These are phyloP conservation scores for Capronia coronata DNA, from an alignment of 2,329 filamentous ascomycete genomes.

Conservation along the genomic window DNA sequence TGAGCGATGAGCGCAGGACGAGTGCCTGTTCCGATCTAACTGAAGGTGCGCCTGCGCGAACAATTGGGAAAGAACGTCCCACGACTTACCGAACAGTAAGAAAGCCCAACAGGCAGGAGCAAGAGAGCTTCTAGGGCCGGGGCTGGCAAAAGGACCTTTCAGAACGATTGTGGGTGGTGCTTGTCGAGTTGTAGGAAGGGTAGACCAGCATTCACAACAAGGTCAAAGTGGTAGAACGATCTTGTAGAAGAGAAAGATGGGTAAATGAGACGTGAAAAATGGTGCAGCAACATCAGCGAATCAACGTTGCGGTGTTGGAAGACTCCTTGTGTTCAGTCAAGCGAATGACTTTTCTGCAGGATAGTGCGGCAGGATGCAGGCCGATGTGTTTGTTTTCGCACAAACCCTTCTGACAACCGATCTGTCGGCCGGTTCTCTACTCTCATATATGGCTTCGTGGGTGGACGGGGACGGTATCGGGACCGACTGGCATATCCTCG, in stretches of 20 bases:
- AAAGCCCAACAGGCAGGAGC: slow-evolving; percentile 7
- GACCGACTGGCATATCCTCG: slow-evolving; percentile 34
- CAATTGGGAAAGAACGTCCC: background rate
- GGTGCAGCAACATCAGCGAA: background rate
- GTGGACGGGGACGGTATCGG: slow-evolving; percentile 40
- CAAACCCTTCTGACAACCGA: no score
- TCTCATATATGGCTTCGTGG: slow-evolving; percentile 44
- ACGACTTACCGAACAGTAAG: slow-evolving; percentile 9
- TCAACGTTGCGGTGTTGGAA: slow-evolving; percentile 7
- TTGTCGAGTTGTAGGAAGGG: background rate
- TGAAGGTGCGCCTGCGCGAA: slow-evolving; percentile 4
- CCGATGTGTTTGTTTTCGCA: background rate
- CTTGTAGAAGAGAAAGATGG: background rate
- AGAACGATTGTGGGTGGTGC: background rate
- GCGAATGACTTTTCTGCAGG: background rate
- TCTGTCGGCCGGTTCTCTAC: background rate
- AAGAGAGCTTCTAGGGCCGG: background rate
- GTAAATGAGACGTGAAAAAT: background rate
- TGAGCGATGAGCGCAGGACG: background rate
- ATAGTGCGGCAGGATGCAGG: background rate
- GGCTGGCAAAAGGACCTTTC: background rate
- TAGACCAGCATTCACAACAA: background rate
- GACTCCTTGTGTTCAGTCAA: background rate
- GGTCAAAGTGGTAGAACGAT: background rate
- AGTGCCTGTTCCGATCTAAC: background rate